A percentile compares a stretch with the other conserved stretches of the same genome.
Evolutionary conservation across 2,329 filamentous ascomycete genomes (phyloP).

Genomic region (Simplicillium aogashimaense): DNA sequence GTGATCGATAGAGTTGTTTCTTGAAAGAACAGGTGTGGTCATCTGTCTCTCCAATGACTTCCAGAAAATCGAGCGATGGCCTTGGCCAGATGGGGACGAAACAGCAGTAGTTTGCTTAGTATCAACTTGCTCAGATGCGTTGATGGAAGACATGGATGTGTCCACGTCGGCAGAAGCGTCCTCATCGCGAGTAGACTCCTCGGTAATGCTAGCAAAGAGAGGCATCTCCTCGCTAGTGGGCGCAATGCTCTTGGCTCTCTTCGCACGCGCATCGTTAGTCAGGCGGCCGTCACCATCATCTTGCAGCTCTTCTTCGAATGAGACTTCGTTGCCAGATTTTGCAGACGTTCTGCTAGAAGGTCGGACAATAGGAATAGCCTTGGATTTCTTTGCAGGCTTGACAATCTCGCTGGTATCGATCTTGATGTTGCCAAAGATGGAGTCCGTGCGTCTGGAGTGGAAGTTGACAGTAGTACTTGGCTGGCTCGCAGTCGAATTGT

Average conservation of each 20-base stretch:
- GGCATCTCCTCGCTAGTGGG: slow-evolving; percentile 65
- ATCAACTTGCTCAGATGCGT: slow-evolving; percentile 42
- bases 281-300: slow-evolving; percentile 52
- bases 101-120: slow-evolving; percentile 39
- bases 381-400: slow-evolving; percentile 62
- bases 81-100: slow-evolving; percentile 13
- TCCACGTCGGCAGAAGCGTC: slow-evolving; percentile 33
- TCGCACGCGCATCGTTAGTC: slow-evolving; percentile 58
- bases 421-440: slow-evolving; percentile 63
- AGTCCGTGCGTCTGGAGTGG: slow-evolving; percentile 22
- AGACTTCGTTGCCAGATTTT: slow-evolving; percentile 8
- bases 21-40: background rate
- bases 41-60: slow-evolving; percentile 1
- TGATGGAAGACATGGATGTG: slow-evolving; percentile 43
- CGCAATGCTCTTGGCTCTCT: slow-evolving; percentile 58
- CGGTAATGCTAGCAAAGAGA: slow-evolving; percentile 48
- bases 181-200: slow-evolving; percentile 23
- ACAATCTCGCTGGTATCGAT: slow-evolving; percentile 50
- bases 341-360: slow-evolving; percentile 44
- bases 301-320: too few relatives aligned
- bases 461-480: slow-evolving; percentile 17
- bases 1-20: slow-evolving; percentile 1
- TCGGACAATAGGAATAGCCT: slow-evolving; percentile 71
- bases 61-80: slow-evolving; percentile 2
- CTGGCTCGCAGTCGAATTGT: slow-evolving; percentile 36